Evolutionary conservation across 2,329 filamentous ascomycete species (phyloP), one percentile per base, ranked within the genome.

Genomic region (Phialemoniopsis sp.): DNA sequence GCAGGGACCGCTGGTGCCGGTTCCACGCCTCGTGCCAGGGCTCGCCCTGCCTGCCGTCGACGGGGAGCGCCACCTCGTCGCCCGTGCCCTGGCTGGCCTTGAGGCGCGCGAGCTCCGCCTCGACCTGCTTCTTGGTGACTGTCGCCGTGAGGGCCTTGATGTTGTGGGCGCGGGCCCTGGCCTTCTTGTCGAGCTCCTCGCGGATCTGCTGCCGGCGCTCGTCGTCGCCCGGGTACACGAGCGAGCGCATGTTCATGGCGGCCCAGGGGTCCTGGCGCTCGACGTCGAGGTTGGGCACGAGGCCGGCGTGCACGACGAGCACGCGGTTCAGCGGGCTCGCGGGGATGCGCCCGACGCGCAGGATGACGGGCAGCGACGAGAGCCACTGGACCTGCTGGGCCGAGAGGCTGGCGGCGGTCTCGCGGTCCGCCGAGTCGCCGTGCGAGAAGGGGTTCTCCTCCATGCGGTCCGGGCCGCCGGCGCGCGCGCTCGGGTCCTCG

Each of bases 191-290:
- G 19, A 64, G 57, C 17, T 62, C 55, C 37, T 58, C 53, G 21
- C 56, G 57, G 7, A 54, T 46, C 9, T 43, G 46, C 18, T 46
- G 41, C 8, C 47, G 41, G 17, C 51, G 81, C 12, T 78, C 63
- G 43, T 79, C 73, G 10, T 78, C 81, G 10, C 64, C 32, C 14
- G 81, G 64, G 47, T 70, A 72, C 49, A 86, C 72, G 39, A 95
- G 76, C 7, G 82, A 87, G 41, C 89, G 81, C 87, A 98, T 94
- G 56, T 89, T 93, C 89, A 96, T 96, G 31, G 87, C 85, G 37
- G 85, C 82, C 59, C 79, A 82, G 0, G 89, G 85, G 59, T 96
- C 74, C 50, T 84, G 91, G 37, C 75, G 68, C 34, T 82, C 70
- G 13, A 95, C 69, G 1, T 76, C 60, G 1, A 95, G 66, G 5